Evolutionary conservation across 2,329 filamentous ascomycete genomes (phyloP).

Genomic region (Diaporthe eres): DNA sequence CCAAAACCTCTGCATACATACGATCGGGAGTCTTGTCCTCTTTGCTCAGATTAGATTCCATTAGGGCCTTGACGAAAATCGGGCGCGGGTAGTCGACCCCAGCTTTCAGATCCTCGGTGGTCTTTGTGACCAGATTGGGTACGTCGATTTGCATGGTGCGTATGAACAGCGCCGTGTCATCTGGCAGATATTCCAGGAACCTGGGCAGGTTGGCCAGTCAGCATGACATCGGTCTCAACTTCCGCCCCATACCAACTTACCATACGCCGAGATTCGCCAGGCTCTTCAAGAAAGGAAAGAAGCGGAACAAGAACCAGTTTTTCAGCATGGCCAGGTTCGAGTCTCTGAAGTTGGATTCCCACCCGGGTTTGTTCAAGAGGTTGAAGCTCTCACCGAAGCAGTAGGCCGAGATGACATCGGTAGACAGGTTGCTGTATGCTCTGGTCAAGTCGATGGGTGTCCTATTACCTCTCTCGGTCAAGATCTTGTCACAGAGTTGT

Average conservation of each 20-base stretch:
- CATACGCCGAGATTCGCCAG: neutral
- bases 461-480: neutral
- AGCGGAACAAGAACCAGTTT: constrained; percentile 12
- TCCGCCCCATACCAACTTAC: neutral
- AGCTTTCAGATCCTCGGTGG: constrained; percentile 8
- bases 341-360: constrained; percentile 24
- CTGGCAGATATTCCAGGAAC: constrained; percentile 23
- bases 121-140: neutral
- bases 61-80: neutral
- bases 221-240: neutral
- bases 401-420: neutral
- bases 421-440: constrained; percentile 26
- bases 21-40: neutral
- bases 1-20: neutral
- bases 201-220: neutral
- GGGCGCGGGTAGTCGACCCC: constrained; percentile 8
- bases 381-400: constrained; percentile 28
- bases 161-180: constrained; percentile 8
- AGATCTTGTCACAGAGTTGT: constrained; percentile 29
- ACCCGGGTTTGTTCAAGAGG: constrained; percentile 19
- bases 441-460: constrained; percentile 1
- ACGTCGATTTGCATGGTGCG: constrained; percentile 24
- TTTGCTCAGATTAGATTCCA: constrained; percentile 2
- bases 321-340: constrained; percentile 4
- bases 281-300: constrained; percentile 10